Base-by-base conservation (phyloP, 2,329 filamentous ascomycete genomes). In the Huntiella decipiens region DNA sequence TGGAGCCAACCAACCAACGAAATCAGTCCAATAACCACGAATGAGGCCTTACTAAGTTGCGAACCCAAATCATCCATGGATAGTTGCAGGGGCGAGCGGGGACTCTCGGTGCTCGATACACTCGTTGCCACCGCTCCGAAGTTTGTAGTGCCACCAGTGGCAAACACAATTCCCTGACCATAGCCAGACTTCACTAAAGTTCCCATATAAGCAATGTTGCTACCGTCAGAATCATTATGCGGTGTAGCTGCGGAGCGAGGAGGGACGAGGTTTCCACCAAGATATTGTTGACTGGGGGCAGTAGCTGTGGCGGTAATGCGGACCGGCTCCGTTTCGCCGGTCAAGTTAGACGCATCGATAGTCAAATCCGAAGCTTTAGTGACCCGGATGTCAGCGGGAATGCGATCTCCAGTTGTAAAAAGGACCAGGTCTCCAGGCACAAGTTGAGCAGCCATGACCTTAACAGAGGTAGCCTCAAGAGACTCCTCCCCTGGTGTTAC, bases 1-100 rank as follows among this genome's bases (percentile, higher is more conserved):
- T 95, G 84, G 51, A 93, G 69, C 57, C 93, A 77, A 3, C 91
- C 92, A 42, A 96, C 77, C 2, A 98, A 55, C 36, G 93, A 88
- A 56, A 98, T 98, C 45, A 98, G 69, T 2, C 73, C 87, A 51
- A 98, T 98, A 33, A 98, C 84, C 12, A 77, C 80, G 58, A 98
- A 96, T 0, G 91, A 98, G 57, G 93, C 84, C 61, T 95, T 94
- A 65, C 87, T 96, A 47, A 98, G 69, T 58, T 98, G 88, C 46
- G 92, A 87, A 28, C 91, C 91, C 2, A 98, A 74, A n/a, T 85
- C 77, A 60, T 98, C 91, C 92, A 98, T 98, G 13, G 86, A 93
- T 6, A 94, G 64, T 59, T 98, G 91, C 28, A 98, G 68, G 6
- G 91, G 91, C 3, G 91, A 98, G 38, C 91, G 74, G 0, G 91